These are phyloP conservation scores for Aspergillus costaricaensis DNA, from an alignment of 2,329 filamentous ascomycete species.

Conservation along the genomic window DNA sequence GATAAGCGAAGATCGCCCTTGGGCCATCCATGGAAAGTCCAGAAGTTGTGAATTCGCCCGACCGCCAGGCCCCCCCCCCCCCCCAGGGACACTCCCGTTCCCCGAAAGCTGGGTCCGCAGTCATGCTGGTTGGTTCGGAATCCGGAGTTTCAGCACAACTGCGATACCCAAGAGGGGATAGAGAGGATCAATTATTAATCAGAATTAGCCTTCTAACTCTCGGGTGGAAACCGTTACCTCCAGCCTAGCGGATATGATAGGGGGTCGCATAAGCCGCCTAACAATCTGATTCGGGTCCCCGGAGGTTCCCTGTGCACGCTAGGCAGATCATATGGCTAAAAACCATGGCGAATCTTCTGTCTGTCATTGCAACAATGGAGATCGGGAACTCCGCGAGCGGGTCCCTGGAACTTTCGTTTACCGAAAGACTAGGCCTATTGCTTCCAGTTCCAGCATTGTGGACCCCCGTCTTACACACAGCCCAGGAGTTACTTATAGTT, in stretches of 20 bases:
- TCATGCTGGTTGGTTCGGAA: conserved; percentile 6
- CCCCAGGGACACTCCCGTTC: neutral
- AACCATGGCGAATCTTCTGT: neutral
- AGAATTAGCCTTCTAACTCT: neutral
- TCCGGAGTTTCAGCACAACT: conserved; percentile 1
- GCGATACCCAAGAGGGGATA: neutral
- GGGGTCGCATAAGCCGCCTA: neutral
- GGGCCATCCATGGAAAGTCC: neutral
- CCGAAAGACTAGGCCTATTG: neutral
- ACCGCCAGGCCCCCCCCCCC: neutral
- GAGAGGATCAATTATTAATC: neutral
- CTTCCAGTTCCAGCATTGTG: neutral
- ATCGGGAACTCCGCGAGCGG: conserved; percentile 3
- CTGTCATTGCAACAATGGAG: neutral
- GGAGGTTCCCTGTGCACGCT: conserved; percentile 6
- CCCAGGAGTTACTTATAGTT: neutral
- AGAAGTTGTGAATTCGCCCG: neutral
- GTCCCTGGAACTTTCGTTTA: conserved; percentile 2
- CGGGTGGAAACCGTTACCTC: neutral
- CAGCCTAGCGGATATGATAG: neutral
- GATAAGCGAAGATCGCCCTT: neutral
- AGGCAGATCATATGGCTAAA: neutral
- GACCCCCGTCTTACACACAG: neutral
- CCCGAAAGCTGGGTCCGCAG: neutral
- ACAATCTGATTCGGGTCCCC: conserved; percentile 1